Evolutionary conservation across 768 basidiomycete species (phyloP).

Genomic region (Naganishia randhawae): DNA sequence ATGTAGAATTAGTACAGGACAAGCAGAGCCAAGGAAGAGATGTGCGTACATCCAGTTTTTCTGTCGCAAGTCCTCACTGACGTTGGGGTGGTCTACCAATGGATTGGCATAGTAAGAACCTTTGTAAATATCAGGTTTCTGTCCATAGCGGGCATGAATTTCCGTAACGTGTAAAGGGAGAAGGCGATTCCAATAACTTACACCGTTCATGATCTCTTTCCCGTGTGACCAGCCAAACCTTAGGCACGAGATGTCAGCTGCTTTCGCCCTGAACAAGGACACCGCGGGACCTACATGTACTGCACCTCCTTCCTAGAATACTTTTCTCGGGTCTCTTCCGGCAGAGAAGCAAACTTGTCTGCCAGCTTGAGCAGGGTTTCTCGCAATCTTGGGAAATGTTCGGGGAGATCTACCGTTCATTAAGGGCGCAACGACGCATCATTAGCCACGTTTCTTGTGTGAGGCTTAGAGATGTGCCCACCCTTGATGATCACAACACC

Average conservation of each 20-base stretch:
- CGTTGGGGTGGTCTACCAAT: constrained; percentile 63
- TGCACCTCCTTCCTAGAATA: constrained; percentile 68
- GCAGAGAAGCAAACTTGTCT: constrained; percentile 69
- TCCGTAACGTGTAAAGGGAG: background rate
- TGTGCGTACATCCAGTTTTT: constrained; percentile 61
- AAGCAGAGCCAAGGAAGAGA: background rate
- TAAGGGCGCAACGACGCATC: background rate
- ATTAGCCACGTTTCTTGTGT: background rate
- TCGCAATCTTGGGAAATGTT: constrained; percentile 61
- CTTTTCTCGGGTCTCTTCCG: constrained; percentile 64
- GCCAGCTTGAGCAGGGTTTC: constrained; percentile 70
- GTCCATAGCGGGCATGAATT: background rate
- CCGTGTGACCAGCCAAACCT: constrained; percentile 99
- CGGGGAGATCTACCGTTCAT: constrained; percentile 63
- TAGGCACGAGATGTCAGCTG: background rate
- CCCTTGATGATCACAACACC: constrained; percentile 45
- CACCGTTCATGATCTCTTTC: constrained; percentile 97
- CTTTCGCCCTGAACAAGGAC: background rate
- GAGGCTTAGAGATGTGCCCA: constrained; percentile 20
- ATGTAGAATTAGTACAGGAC: background rate
- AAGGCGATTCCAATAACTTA: constrained; percentile 27
- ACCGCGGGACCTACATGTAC: constrained; percentile 61
- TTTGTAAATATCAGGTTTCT: constrained; percentile 67
- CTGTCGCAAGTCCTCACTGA: constrained; percentile 58
- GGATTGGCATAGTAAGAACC: constrained; percentile 93